These are phyloP conservation scores for Immersiella caudata DNA, from an alignment of 495 filamentous ascomycete species.

Conservation along the genomic window DNA sequence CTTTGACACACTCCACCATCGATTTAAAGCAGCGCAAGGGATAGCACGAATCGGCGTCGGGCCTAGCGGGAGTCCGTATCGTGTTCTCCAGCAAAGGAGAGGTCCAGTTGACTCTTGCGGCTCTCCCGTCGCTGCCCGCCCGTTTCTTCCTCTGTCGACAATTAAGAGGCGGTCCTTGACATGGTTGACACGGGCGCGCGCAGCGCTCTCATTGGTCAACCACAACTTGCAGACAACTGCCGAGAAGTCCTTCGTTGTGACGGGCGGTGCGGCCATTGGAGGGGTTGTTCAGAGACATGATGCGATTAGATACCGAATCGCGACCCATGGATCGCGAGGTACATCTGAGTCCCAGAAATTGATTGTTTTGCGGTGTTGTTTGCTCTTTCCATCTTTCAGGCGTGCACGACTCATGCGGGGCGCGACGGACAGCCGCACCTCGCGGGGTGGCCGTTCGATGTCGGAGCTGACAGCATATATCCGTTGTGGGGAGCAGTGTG, in stretches of 20 bases:
- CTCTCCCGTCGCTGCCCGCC: conserved; percentile 10
- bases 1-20: background rate
- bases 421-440: background rate
- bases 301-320: conserved; percentile 3
- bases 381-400: background rate
- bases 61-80: background rate
- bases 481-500: conserved; percentile 8
- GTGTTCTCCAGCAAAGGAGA: background rate
- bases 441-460: background rate
- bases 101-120: background rate
- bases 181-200: conserved; percentile 14
- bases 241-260: conserved; percentile 23
- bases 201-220: conserved; percentile 11
- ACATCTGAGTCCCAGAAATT: background rate
- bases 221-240: conserved; percentile 20
- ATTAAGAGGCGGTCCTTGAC: conserved; percentile 20
- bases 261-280: conserved; percentile 17
- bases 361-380: background rate
- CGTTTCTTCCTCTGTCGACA: conserved; percentile 7
- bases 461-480: background rate
- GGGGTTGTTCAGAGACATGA: background rate
- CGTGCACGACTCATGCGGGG: conserved; percentile 9
- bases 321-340: background rate
- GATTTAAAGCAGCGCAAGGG: background rate
- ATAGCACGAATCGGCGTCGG: background rate